Conservation (phyloP, 805 yeast genomes). For the Barnettozyma salicaria region DNA sequence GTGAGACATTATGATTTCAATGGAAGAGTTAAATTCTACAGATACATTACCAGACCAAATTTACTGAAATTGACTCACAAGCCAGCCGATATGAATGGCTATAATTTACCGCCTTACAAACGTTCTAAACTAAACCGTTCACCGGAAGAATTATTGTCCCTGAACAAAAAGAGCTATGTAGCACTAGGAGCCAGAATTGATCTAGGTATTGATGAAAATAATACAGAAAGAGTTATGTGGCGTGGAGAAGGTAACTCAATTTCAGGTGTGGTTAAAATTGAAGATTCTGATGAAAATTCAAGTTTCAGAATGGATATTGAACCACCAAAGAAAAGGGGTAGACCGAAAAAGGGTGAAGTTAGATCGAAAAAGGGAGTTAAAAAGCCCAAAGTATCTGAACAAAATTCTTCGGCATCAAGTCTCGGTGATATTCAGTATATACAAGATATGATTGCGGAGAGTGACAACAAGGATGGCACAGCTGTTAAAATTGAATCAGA, state of each 20-base stretch:
- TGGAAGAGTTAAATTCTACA: constrained; percentile 67
- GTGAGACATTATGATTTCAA: constrained; percentile 64
- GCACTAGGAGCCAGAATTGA: constrained; percentile 21
- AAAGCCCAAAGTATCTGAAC: constrained; percentile 7
- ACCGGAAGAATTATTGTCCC: constrained; percentile 8
- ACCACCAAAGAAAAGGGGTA: constrained; percentile 21
- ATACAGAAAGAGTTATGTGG: constrained; percentile 14
- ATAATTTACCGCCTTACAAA: constrained; percentile 20
- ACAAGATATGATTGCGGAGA: constrained; percentile 3
- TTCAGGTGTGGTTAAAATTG: constrained; percentile 7
- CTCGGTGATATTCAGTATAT: not conserved
- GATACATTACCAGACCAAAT: constrained; percentile 48
- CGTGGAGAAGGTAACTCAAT: constrained; percentile 6
- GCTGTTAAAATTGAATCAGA: not conserved
- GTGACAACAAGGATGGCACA: not conserved
- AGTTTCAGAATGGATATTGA: not conserved
- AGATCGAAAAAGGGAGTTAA: constrained; percentile 11
- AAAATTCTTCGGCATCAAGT: not conserved
- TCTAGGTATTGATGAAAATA: constrained; percentile 6
- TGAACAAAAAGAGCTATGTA: constrained; percentile 24
- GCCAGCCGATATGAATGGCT: constrained; percentile 25
- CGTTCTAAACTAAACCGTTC: constrained; percentile 8
- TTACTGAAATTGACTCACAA: constrained; percentile 30
- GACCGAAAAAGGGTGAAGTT: constrained; percentile 24
- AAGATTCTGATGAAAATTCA: not conserved